Conservation (phyloP, 495 filamentous ascomycete genomes). For the Pseudevernia furfuracea region DNA sequence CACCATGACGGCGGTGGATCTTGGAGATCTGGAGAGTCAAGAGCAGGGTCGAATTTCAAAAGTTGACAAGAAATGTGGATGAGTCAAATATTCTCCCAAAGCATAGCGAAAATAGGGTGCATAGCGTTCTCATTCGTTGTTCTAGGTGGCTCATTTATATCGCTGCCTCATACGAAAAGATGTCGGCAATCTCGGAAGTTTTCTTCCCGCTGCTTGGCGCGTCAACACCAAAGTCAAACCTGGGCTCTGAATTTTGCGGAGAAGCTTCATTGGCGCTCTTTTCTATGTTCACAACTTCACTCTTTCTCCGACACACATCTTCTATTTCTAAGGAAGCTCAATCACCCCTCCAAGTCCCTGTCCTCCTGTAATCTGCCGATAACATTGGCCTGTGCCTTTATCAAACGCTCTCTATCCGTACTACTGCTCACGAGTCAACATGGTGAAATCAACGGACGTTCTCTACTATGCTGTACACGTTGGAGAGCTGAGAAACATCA, state of each 20-base stretch:
- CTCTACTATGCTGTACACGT: slow-evolving; percentile 75
- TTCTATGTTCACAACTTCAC: background rate
- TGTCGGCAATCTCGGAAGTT: slow-evolving; percentile 4
- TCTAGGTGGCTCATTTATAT: background rate
- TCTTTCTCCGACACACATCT: background rate
- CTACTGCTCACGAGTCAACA: slow-evolving; percentile 27
- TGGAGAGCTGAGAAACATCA: slow-evolving; percentile 68
- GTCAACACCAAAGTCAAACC: background rate
- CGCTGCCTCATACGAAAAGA: slow-evolving; percentile 1
- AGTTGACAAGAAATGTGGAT: background rate
- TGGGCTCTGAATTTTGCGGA: too few species aligned
- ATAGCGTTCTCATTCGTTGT: background rate
- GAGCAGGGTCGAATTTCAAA: background rate
- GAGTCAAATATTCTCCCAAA: background rate
- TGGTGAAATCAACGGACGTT: slow-evolving; percentile 47
- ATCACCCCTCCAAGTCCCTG: background rate
- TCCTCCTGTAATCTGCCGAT: background rate
- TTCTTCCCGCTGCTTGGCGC: slow-evolving; percentile 7
- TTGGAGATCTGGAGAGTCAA: background rate
- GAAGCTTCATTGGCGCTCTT: slow-evolving; percentile 8
- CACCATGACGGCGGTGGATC: slow-evolving; percentile 51
- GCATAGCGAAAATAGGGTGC: background rate
- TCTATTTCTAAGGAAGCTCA: background rate
- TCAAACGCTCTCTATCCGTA: background rate
- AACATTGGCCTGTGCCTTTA: background rate